Percentiles rank a stretch among this genome's conserved stretches.
phyloP scores from a whole-genome alignment of 768 basidiomycete species.

The Mrakia frigida region DNA sequence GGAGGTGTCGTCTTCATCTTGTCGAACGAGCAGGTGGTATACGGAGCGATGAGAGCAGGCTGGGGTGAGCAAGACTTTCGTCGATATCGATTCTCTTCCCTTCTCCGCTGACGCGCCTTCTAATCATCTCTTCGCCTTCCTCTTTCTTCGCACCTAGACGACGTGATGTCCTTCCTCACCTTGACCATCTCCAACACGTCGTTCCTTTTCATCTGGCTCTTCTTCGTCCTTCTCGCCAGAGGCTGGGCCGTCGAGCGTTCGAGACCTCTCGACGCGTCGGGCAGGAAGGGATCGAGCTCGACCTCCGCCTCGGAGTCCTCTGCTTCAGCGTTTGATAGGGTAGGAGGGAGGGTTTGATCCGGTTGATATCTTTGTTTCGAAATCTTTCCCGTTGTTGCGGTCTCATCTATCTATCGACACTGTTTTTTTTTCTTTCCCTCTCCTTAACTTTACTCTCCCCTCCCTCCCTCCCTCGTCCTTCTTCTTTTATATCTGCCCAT shows the following conservation, averaged over 20 bases:
- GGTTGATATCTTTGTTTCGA: too few species aligned
- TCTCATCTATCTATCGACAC: too few species aligned
- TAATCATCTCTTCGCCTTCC: constrained; percentile 1
- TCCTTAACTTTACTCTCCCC: too few species aligned
- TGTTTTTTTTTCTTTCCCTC: too few species aligned
- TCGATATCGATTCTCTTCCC: constrained; percentile 15
- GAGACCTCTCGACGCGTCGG: too few species aligned
- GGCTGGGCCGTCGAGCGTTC: constrained; percentile 53
- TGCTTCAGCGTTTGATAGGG: too few species aligned
- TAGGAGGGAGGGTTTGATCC: too few species aligned
- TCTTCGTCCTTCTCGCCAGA: constrained; percentile 69
- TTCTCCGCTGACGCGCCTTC: not conserved
- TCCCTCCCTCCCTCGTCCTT: too few species aligned
- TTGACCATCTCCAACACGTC: constrained; percentile 80
- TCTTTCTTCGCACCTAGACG: constrained; percentile 50
- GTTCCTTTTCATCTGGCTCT: constrained; percentile 76
- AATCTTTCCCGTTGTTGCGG: too few species aligned
- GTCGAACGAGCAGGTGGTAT: constrained; percentile 80
- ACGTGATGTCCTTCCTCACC: constrained; percentile 80
- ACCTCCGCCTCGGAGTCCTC: too few species aligned
- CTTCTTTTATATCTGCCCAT: too few species aligned
- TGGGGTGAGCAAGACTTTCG: constrained; percentile 60
- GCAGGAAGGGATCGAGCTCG: too few species aligned
- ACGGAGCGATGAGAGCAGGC: constrained; percentile 84
- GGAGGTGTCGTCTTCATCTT: constrained; percentile 88